Percentiles rank a stretch among this genome's conserved stretches.
Evolutionary conservation across 257 asterid genomes (phyloP).

Genomic region (Ilex asprella): DNA sequence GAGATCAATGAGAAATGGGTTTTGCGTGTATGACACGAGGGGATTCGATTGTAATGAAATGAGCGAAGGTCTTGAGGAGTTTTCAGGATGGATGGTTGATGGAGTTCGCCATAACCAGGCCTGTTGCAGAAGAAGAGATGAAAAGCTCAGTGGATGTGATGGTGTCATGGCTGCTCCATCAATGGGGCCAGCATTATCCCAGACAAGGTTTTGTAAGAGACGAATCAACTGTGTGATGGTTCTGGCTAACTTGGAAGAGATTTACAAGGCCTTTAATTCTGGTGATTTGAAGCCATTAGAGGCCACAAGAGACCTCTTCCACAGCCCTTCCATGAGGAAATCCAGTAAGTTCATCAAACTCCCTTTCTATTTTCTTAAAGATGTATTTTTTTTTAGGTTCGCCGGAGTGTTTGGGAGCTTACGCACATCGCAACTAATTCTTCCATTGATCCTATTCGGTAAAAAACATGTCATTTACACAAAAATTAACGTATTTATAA

Average conservation of each 20-base stretch:
- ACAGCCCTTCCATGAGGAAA: conserved; percentile 28
- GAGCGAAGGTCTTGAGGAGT: conserved; percentile 41
- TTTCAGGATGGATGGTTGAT: conserved; percentile 44
- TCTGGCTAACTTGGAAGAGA: conserved; percentile 50
- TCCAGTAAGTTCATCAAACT: conserved; percentile 32
- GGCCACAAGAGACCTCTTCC: conserved; percentile 40
- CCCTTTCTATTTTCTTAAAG: neutral
- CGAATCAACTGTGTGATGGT: conserved; percentile 51
- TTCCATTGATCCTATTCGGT: too few relatives aligned
- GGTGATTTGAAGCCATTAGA: conserved; percentile 44
- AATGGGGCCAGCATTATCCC: conserved; percentile 1
- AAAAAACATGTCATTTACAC: too few relatives aligned
- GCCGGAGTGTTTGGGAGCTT: too few relatives aligned
- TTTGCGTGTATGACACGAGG: conserved; percentile 62
- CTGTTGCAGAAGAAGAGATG: conserved; percentile 40
- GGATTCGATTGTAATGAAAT: conserved; percentile 37
- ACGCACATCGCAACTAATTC: too few relatives aligned
- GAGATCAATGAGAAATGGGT: conserved; percentile 55
- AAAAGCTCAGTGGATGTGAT: neutral
- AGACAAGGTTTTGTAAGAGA: conserved; percentile 38
- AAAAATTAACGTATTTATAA: too few relatives aligned
- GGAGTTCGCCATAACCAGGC: conserved; percentile 64
- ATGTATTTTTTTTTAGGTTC: too few relatives aligned
- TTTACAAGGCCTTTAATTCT: conserved; percentile 32
- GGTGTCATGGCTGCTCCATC: conserved; percentile 1